Evolutionary conservation across 192 early-diverging fungal species (phyloP).

Genomic region (Chytriomyces sp.): DNA sequence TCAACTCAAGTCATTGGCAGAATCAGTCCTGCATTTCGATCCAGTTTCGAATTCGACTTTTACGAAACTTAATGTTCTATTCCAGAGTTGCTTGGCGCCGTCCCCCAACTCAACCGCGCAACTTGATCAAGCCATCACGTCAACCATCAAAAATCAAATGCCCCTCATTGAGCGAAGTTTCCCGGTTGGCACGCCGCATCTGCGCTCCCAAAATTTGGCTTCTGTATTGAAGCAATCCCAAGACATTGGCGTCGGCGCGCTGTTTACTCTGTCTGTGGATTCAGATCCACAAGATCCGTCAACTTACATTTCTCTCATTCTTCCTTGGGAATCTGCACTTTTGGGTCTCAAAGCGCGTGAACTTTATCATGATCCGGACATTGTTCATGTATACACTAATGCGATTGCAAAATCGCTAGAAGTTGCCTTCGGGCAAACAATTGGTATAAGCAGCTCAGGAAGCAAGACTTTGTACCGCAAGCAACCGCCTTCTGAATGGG

Average conservation of each 20-base stretch:
- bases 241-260: background rate
- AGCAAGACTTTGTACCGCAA: background rate
- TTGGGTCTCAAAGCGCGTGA: slow-evolving; percentile 14
- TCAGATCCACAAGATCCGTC: background rate
- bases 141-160: background rate
- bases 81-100: background rate
- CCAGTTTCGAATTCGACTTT: background rate
- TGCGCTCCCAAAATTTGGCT: slow-evolving; percentile 4
- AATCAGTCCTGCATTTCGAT: background rate
- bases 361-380: slow-evolving; percentile 4
- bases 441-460: background rate
- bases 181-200: slow-evolving; percentile 16
- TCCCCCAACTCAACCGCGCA: background rate
- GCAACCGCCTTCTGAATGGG: background rate
- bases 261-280: slow-evolving; percentile 16
- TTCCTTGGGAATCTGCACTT: slow-evolving; percentile 8
- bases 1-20: slow-evolving; percentile 1
- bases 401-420: background rate
- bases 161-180: slow-evolving; percentile 24
- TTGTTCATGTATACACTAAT: slow-evolving; percentile 8
- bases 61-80: slow-evolving; percentile 18
- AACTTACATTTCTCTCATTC: slow-evolving; percentile 1
- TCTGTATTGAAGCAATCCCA: background rate
- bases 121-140: background rate
- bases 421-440: background rate